Base-by-base conservation (phyloP, 352 stramenopile species). In the Phytophthora pini region DNA sequence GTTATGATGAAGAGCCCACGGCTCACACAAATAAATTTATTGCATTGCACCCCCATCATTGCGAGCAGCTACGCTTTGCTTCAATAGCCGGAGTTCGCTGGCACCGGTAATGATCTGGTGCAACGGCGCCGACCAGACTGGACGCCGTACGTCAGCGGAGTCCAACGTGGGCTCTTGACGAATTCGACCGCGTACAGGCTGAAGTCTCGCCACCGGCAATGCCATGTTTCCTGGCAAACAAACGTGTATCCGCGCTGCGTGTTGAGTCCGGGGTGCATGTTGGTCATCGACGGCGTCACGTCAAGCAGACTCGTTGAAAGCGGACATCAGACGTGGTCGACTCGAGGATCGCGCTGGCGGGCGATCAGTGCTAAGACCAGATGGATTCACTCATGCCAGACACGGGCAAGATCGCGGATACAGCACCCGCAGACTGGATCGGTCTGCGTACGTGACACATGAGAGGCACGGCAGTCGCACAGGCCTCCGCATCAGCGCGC, bases 291-390 rank as follows among this genome's bases (percentile, higher is more conserved):
- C 50, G 24, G n/a, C 26, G 31, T 11, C 15, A 36, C 38, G 58
- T 68, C 57, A 64, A 58, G 24, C 57, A 68, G 64, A 67, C 34
- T 60, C 46, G 31, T 44, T 45, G 46, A 43, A 53, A 50, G 4
- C 38, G 45, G 38, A 20, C 48, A 56, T 56, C 49, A 70, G 56
- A 65, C 15, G 51, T 55, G 56, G 31, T 36, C 31, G 10, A 36
- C 31, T 59, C 50, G 22, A 50, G 29, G 39, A 44, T 31, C 5
- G 47, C 22, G 36, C 32, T 53, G 63, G 63, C 47, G 47, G 63
- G 50, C 45, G 20, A 62, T 71, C 57, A 70, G 64, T 13, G 64
- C 32, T 49, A 50, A 36, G 64, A 68, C 39, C 64, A 68, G 64
- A 59, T 68, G 64, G 64, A 68, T 59, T 38, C 57, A 58, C 26